phyloP scores from a whole-genome alignment of 805 yeast genomes.

The Starmera amethionina region DNA sequence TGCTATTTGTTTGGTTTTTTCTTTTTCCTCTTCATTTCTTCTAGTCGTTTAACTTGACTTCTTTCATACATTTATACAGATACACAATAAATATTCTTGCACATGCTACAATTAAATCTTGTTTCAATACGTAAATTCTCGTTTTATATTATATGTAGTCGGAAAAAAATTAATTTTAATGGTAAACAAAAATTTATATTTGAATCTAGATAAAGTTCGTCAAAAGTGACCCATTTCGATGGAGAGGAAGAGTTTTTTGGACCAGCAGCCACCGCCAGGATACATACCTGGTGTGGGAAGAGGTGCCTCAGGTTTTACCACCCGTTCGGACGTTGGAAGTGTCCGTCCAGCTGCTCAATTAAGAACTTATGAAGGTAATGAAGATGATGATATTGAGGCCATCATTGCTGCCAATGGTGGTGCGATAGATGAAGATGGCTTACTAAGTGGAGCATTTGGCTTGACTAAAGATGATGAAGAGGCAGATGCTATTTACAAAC shows the following conservation, averaged over 20 bases:
- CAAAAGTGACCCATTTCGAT: constrained; percentile 11
- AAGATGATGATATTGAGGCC: constrained; percentile 13
- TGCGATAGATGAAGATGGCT: constrained; percentile 16
- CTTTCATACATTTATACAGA: too few relatives aligned
- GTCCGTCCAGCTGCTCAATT: constrained; percentile 24
- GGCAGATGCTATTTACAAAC: constrained; percentile 62
- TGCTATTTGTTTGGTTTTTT: neutral
- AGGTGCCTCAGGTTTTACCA: constrained; percentile 91
- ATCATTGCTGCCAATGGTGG: constrained; percentile 12
- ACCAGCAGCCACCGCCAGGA: constrained; percentile 81
- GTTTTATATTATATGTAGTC: neutral
- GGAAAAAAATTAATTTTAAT: too few relatives aligned
- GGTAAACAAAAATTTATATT: neutral
- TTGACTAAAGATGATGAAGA: constrained; percentile 56
- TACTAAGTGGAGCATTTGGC: constrained; percentile 18
- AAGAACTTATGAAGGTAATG: constrained; percentile 9
- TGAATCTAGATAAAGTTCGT: neutral
- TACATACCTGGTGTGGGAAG: constrained; percentile 90
- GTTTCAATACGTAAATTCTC: too few relatives aligned
- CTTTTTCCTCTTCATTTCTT: neutral
- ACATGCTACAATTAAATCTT: too few relatives aligned
- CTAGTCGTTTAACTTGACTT: too few relatives aligned
- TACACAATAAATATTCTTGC: too few relatives aligned
- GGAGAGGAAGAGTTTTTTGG: constrained; percentile 59
- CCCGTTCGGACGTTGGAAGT: constrained; percentile 66